phyloP scores from a whole-genome alignment of 208 protist species.

The Vickermania spadyakhi region DNA sequence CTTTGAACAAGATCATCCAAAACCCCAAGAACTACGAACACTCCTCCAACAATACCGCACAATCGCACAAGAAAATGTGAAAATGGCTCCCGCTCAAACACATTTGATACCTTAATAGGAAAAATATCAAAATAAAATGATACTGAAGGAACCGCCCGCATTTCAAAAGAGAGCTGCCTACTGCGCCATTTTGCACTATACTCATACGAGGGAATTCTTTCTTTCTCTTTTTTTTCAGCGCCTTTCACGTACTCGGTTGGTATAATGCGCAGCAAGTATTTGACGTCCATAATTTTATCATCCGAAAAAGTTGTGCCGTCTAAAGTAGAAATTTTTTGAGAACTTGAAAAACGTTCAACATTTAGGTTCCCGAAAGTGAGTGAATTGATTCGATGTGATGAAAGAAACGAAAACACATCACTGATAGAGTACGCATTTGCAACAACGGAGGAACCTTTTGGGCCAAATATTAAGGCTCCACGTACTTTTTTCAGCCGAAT shows the following conservation, averaged over 20 bases:
- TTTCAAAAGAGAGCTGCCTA: slow-evolving; percentile 17
- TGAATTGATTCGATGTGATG: slow-evolving; percentile 54
- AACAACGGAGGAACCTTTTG: slow-evolving; percentile 14
- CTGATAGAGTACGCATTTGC: slow-evolving; percentile 16
- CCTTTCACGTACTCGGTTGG: slow-evolving; percentile 42
- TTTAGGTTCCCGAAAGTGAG: slow-evolving; percentile 50
- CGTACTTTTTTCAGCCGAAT: slow-evolving; percentile 73
- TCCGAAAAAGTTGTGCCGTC: slow-evolving; percentile 20
- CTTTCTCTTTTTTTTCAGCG: slow-evolving; percentile 11
- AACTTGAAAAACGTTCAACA: slow-evolving; percentile 50
- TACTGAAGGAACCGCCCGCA: slow-evolving; percentile 35
- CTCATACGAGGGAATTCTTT: slow-evolving; percentile 35
- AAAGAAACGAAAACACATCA: slow-evolving; percentile 46
- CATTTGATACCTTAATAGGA: slow-evolving; percentile 66
- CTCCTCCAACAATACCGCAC: slow-evolving; percentile 80
- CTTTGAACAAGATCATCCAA: slow-evolving; percentile 24
- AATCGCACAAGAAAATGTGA: slow-evolving; percentile 66
- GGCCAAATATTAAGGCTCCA: slow-evolving; percentile 70
- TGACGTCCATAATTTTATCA: slow-evolving; percentile 22
- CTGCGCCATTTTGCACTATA: slow-evolving; percentile 47
- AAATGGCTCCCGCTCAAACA: slow-evolving; percentile 52
- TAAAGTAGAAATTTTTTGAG: slow-evolving; percentile 29
- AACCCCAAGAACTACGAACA: slow-evolving; percentile 76
- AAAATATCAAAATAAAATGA: slow-evolving; percentile 47
- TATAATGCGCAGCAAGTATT: slow-evolving; percentile 55